Base-by-base conservation (phyloP, 495 filamentous ascomycete species). In the Aspergillus baeticus region DNA sequence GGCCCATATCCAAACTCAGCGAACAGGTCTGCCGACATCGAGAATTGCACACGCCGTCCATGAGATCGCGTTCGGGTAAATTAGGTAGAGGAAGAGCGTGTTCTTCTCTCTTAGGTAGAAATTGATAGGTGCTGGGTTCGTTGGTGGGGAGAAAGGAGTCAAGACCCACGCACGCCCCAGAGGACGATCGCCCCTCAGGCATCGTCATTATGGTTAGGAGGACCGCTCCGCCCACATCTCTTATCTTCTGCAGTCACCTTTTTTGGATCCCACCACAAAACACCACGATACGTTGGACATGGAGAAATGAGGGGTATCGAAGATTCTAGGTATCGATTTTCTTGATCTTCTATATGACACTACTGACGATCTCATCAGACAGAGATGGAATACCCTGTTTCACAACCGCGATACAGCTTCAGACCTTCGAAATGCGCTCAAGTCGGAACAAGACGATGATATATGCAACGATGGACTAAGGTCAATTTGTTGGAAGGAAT, bases 401-500 rank as follows among this genome's bases (percentile, higher is more conserved):
- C 79, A 73, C 69, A 69, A 85, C 62, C 80, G 80, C 62, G 67
- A 77, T 38, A 86, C 71, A 55, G 65, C 90, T 56, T 71, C 75
- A 47, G 84, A 90, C 57, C 79, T 96, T 7, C 85, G 83, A 67
- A 77, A 75, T 37, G 81, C 84, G 5, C 80, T 92, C 33, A 87
- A 77, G 63, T 74, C 81, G 41, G 74, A 78, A 47, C 66, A 80
- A 74, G 61, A 70, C 69, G 51, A 72, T 71, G 63, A 81, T 65
- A 83, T 87, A 33, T 91, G 88, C 65, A 76, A 81, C 35, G 78
- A 82, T 37, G 91, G 91, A 17, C 81, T 92, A 52, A 82, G 94
- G 36, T 96, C 92, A 21, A 80, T 96, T 44, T 96, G 90, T 71
- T 98, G 94, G 94, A 98, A 95, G 85, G 90, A 85, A 65, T 67